Evolutionary conservation across 2,329 filamentous ascomycete genomes (phyloP), one percentile per base, ranked within the genome.

Genomic region (Xylaria sp.): DNA sequence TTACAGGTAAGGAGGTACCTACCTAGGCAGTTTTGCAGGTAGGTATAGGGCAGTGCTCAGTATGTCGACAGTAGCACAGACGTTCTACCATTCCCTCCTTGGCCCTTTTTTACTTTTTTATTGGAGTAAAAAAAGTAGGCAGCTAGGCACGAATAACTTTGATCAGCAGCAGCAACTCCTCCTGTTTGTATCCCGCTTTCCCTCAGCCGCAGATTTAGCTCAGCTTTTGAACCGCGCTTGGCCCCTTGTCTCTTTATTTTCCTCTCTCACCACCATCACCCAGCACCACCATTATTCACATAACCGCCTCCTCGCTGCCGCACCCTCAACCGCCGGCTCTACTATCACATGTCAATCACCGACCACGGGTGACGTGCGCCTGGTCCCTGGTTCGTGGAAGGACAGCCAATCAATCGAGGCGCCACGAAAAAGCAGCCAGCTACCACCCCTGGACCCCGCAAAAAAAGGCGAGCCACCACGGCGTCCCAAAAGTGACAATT

Each of bases 201-300:
- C 41, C 59, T 69, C 67, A 69, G 67, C 67, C 67, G 63, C 67
- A 66, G 23, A 59, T 66, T 54, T 59, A 46, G 58, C 50, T 69
- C 66, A 37, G 57, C 62, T 61, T 15, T 34, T 23, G 44, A 52
- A 46, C 31, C 28, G 18, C 56, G 15, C 31, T 60, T 34, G n/a
- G 55, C 58, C 67, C 67, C 67, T 64, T 52, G 67, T 63, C 59
- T 39, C 55, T 46, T 63, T 23, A 59, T 23, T 39, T 69, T 18
- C n/a, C 48, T 52, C 54, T 66, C 28, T 60, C 67, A 69, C 67
- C 67, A 69, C 63, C 67, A 55, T 18, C 52, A 62, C 46, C 39
- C 51, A 48, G 25, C 34, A 57, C 66, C 66, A 69, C 52, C 57
- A 54, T n/a, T 31, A 65, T 34, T 37, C n/a, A 39, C 66, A 66